phyloP scores from a whole-genome alignment of 2,329 filamentous ascomycete genomes.

The Trichoderma sp. region DNA sequence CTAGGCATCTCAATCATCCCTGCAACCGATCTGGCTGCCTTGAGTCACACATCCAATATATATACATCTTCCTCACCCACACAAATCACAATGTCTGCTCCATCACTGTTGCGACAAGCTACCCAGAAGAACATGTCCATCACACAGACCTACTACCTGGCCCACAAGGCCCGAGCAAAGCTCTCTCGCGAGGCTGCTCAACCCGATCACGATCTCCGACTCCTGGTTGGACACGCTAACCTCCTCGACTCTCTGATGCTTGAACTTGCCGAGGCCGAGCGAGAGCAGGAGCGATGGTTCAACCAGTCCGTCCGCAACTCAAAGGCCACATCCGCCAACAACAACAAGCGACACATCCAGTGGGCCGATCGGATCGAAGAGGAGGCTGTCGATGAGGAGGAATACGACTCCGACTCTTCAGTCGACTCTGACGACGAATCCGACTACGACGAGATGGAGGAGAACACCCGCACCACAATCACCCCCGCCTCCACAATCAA shows the following conservation, averaged over 20 bases:
- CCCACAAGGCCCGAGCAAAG: conserved; percentile 95
- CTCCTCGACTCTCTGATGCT: conserved; percentile 96
- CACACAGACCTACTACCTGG: conserved; percentile 97
- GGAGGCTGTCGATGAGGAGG: conserved; percentile 64
- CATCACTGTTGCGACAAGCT: conserved; percentile 41
- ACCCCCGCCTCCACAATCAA: conserved; percentile 43
- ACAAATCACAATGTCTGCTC: conserved; percentile 40
- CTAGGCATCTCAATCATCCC: conserved; percentile 34
- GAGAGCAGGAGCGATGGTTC: conserved; percentile 97
- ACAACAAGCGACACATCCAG: conserved; percentile 74
- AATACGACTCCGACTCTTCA: conserved; percentile 63
- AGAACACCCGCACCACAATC: conserved; percentile 46
- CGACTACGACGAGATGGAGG: conserved; percentile 63
- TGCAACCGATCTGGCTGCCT: conserved; percentile 34
- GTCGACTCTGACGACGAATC: conserved; percentile 54
- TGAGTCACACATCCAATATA: conserved; percentile 34
- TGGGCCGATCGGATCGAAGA: conserved; percentile 82
- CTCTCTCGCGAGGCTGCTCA: conserved; percentile 88
- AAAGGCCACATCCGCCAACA: conserved; percentile 56
- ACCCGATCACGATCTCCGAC: conserved; percentile 90
- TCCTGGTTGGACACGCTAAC: conserved; percentile 97
- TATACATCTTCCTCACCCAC: conserved; percentile 10
- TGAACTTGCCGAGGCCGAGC: conserved; percentile 86
- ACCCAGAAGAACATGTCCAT: conserved; percentile 90
- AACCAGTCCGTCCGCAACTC: conserved; percentile 89